A percentile compares a stretch with the other conserved stretches of the same genome.
phyloP scores from a whole-genome alignment of 108 stramenopile species.

The Seminavis robusta region DNA sequence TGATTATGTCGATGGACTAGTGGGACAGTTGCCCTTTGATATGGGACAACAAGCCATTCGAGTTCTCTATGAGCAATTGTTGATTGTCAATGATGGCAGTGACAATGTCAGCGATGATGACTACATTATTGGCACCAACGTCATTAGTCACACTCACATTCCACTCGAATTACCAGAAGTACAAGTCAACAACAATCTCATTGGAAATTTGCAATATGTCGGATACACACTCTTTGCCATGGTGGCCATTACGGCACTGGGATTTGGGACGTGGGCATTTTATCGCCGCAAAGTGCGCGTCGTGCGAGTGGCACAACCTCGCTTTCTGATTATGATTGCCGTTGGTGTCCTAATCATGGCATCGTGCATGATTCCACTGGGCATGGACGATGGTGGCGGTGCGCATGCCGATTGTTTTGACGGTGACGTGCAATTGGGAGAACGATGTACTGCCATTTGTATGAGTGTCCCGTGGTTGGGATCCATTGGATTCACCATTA shows the following conservation, averaged over 20 bases:
- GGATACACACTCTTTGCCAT: constrained; percentile 14
- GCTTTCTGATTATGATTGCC: constrained; percentile 34
- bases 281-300: constrained; percentile 15
- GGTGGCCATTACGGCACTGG: constrained; percentile 5
- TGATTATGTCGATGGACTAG: constrained; percentile 27
- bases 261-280: constrained; percentile 22
- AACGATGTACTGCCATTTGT: background rate
- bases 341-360: constrained; percentile 27
- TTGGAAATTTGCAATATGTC: constrained; percentile 13
- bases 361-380: constrained; percentile 20
- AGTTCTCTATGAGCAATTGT: background rate
- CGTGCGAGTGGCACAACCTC: constrained; percentile 41
- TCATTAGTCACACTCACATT: constrained; percentile 10
- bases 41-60: constrained; percentile 8
- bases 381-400: constrained; percentile 16
- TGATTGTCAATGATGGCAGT: background rate
- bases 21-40: constrained; percentile 33
- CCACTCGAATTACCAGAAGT: constrained; percentile 27
- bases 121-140: constrained; percentile 1
- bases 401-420: too few species aligned
- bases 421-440: too few species aligned
- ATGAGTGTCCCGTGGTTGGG: constrained; percentile 27
- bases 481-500: constrained; percentile 40
- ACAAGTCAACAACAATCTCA: constrained; percentile 21
- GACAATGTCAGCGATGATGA: background rate